Evolutionary conservation across 2,329 filamentous ascomycete species (phyloP), one percentile per base, ranked within the genome.

Genomic region (Botryosphaeria agaves): DNA sequence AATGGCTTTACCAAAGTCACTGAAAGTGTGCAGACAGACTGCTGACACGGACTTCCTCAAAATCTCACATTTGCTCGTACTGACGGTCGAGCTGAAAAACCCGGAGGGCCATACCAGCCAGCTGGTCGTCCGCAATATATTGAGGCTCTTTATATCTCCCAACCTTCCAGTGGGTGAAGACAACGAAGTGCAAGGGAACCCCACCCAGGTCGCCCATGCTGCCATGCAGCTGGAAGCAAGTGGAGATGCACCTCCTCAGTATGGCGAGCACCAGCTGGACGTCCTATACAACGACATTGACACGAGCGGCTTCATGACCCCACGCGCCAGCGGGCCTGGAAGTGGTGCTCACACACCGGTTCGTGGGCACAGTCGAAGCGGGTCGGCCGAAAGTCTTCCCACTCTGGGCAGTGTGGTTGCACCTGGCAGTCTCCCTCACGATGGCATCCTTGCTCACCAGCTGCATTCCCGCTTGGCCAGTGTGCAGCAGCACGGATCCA

Each of bases 61-160:
- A 53, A 69, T 95, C 31, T 70, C 82, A 33, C 89, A 98, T 54
- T 92, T 92, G 57, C 67, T 95, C 41, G 87, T 87, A 58, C 68
- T 95, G 46, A 83, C 82, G 29, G 76, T 95, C 36, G 82, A 87
- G 28, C 68, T 98, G 23, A 78, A 84, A 53, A 95, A 98, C 44
- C 87, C 89, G 0, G 89, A 98, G 49, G 87, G 85, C 0, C 89
- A 95, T 48, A 68, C 85, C 32, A 94, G 85, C 33, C 87, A 95
- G 21, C 21, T 23, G 9, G 21, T 23, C 12, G 21, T 23, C 4
- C 9, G 12, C 9, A 23, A 4, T 7, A 85, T 89, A 2, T 70
- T 95, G 11, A 83, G 83, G 32, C 76, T 98, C 23, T 94, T 93
- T 56, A 94, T 95, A 41, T 98, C 89, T 4, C 87, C 89, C 1